These are phyloP conservation scores for Gynandropsis gynandra DNA, from an alignment of 345 rosid species.

Conservation along the genomic window DNA sequence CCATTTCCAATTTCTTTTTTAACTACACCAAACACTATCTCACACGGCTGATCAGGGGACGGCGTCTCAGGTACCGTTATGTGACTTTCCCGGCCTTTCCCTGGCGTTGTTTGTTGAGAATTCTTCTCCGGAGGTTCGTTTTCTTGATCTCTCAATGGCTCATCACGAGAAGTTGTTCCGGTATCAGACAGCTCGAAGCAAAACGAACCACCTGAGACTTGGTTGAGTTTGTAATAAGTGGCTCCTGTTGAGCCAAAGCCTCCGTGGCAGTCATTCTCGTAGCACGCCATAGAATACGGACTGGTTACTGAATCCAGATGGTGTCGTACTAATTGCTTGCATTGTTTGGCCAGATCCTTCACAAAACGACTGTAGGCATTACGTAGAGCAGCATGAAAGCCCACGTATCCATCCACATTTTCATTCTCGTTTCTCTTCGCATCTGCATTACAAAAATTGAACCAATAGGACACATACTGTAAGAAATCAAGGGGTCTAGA, in stretches of 20 bases:
- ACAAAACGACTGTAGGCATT: constrained; percentile 67
- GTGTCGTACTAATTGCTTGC: constrained; percentile 84
- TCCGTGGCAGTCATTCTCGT: constrained; percentile 54
- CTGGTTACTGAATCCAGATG: constrained; percentile 97
- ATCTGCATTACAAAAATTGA: constrained; percentile 35
- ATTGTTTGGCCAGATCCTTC: constrained; percentile 70
- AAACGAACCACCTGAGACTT: constrained; percentile 47
- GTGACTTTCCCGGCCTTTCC: constrained; percentile 60
- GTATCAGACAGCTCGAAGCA: constrained; percentile 69
- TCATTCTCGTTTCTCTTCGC: constrained; percentile 52
- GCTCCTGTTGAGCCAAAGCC: constrained; percentile 34
- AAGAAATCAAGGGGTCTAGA: background rate
- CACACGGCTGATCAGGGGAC: constrained; percentile 91
- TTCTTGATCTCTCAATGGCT: constrained; percentile 61
- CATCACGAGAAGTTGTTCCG: constrained; percentile 34
- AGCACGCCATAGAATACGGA: constrained; percentile 87
- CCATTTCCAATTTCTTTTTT: constrained; percentile 73
- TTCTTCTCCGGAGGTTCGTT: constrained; percentile 68
- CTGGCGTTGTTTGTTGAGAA: constrained; percentile 67
- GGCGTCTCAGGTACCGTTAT: constrained; percentile 98
- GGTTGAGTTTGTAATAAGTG: constrained; percentile 40
- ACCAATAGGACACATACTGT: background rate
- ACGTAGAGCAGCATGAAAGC: constrained; percentile 83
- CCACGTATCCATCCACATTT: constrained; percentile 78
- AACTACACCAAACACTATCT: constrained; percentile 35